phyloP scores from a whole-genome alignment of 2,329 filamentous ascomycete species.

The Microdochium bolleyi region DNA sequence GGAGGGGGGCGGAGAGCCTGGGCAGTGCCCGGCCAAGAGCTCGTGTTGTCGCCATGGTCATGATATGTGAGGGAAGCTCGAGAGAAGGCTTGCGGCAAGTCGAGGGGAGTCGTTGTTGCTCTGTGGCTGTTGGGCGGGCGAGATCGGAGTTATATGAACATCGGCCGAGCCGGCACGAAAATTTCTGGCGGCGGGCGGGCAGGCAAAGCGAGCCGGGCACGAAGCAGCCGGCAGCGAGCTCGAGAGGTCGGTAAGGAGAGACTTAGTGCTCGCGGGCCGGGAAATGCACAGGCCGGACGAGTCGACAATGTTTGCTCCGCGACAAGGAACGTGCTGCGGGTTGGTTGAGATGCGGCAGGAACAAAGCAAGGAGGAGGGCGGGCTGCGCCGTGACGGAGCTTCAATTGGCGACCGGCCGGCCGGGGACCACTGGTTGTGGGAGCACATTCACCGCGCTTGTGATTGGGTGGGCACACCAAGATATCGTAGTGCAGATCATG shows the following conservation, averaged over 20 bases:
- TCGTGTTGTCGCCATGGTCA: constrained; percentile 11
- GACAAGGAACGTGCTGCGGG: no score
- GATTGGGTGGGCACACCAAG: no score
- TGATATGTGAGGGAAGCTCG: not conserved
- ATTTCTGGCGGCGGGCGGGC: not conserved
- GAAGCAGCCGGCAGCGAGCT: not conserved
- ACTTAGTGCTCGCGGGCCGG: no score
- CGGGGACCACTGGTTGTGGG: no score
- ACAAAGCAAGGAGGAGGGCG: no score
- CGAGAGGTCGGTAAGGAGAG: not conserved
- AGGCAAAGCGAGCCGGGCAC: not conserved
- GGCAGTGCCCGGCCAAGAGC: constrained; percentile 3
- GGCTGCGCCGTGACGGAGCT: no score
- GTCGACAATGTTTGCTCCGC: no score
- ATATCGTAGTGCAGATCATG: no score
- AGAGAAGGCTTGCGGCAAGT: constrained; percentile 5
- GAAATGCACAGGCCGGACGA: no score
- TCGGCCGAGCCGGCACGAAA: not conserved
- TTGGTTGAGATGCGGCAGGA: no score
- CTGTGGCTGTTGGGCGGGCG: not conserved
- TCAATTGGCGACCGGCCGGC: no score
- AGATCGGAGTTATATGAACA: not conserved
- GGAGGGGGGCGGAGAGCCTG: not conserved
- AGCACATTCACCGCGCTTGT: no score
- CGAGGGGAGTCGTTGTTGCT: not conserved